These are phyloP conservation scores for Ophiocordyceps robertsii DNA, from an alignment of 2,329 filamentous ascomycete genomes.

Conservation along the genomic window DNA sequence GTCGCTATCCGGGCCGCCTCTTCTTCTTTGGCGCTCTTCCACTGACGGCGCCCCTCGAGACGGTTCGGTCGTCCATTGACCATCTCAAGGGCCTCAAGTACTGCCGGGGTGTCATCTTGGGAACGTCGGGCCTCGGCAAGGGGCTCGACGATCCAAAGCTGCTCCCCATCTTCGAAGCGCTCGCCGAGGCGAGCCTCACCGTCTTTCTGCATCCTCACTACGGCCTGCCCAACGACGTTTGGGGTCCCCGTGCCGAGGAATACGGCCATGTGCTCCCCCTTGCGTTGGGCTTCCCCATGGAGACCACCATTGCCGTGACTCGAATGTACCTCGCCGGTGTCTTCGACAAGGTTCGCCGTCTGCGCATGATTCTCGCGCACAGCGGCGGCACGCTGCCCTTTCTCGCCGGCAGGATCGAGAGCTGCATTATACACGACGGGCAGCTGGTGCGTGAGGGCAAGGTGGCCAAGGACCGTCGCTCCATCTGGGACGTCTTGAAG, in stretches of 20 bases:
- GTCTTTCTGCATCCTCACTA: constrained; percentile 90
- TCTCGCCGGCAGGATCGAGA: constrained; percentile 76
- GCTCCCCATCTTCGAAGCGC: constrained; percentile 56
- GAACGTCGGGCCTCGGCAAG: constrained; percentile 65
- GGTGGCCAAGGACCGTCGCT: constrained; percentile 30
- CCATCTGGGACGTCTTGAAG: constrained; percentile 41
- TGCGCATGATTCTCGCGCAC: constrained; percentile 73
- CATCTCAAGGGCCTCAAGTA: constrained; percentile 48
- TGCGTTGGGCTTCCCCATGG: constrained; percentile 77
- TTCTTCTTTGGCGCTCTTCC: constrained; percentile 79
- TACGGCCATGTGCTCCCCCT: constrained; percentile 84
- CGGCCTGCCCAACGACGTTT: constrained; percentile 68
- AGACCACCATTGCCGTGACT: constrained; percentile 82
- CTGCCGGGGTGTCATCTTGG: constrained; percentile 77
- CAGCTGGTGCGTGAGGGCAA: constrained; percentile 55
- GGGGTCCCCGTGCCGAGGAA: constrained; percentile 55
- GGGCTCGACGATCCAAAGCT: constrained; percentile 69
- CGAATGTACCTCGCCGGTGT: constrained; percentile 80
- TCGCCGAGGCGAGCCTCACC: constrained; percentile 50
- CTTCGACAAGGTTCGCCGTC: constrained; percentile 58
- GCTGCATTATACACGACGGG: constrained; percentile 71
- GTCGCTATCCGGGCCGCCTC: constrained; percentile 48
- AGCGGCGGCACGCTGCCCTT: constrained; percentile 83
- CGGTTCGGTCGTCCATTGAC: constrained; percentile 51
- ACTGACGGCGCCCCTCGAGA: constrained; percentile 50